These are phyloP conservation scores for Medicago lupulina DNA, from an alignment of 306 rosid genomes.

Conservation along the genomic window DNA sequence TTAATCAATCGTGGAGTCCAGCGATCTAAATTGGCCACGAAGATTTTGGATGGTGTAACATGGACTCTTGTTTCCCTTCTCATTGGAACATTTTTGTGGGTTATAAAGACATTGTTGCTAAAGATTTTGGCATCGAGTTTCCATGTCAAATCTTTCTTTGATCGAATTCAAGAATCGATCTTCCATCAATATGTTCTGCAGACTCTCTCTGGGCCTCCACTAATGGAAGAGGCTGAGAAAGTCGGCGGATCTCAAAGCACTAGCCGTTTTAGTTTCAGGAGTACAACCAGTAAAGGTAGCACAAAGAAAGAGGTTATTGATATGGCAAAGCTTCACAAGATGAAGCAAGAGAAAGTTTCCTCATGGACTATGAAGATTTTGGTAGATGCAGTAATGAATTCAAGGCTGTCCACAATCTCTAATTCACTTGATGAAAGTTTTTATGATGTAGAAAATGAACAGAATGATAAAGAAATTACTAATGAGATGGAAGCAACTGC, in stretches of 20 bases:
- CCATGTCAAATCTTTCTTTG: slow-evolving; percentile 85
- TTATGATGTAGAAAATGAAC: slow-evolving; percentile 52
- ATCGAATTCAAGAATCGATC: slow-evolving; percentile 87
- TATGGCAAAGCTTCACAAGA: slow-evolving; percentile 71
- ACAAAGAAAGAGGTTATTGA: slow-evolving; percentile 68
- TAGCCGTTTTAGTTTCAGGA: slow-evolving; percentile 71
- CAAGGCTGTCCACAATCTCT: slow-evolving; percentile 83
- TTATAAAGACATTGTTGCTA: slow-evolving; percentile 65
- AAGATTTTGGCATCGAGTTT: slow-evolving; percentile 82
- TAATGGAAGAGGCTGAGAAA: slow-evolving; percentile 68
- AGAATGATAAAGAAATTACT: slow-evolving; percentile 74
- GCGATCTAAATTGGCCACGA: slow-evolving; percentile 52
- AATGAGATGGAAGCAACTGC: slow-evolving; percentile 94
- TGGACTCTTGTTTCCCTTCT: slow-evolving; percentile 77
- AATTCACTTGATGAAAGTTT: slow-evolving; percentile 64
- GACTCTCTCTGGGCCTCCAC: slow-evolving; percentile 79
- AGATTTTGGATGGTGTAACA: slow-evolving; percentile 59
- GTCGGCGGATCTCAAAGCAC: slow-evolving; percentile 51
- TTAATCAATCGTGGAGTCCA: slow-evolving; percentile 58
- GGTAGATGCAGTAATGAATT: slow-evolving; percentile 78
- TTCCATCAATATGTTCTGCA: slow-evolving; percentile 83
- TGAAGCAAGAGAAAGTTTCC: slow-evolving; percentile 90
- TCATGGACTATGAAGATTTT: slow-evolving; percentile 96
- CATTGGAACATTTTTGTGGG: slow-evolving; percentile 78
- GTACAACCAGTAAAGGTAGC: slow-evolving; percentile 51